Percentiles rank a stretch among this genome's conserved stretches.
Conservation (phyloP, 2,329 filamentous ascomycete genomes). For the Pezicula radicicola region DNA sequence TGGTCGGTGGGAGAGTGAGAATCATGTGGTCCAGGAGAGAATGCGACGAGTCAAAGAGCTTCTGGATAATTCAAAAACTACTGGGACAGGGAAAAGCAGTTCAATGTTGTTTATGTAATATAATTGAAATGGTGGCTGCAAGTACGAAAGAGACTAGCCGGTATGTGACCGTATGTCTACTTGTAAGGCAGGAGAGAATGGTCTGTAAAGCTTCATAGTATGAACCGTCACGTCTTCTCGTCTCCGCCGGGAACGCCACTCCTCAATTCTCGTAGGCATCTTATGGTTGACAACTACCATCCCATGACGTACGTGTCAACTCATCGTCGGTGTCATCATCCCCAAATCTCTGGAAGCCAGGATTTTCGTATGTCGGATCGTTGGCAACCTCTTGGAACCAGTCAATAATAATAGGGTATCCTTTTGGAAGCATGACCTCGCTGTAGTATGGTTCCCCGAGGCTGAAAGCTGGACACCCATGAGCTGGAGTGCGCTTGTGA, state of each 20-base stretch:
- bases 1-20: slow-evolving; percentile 32
- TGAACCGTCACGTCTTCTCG: too few relatives aligned
- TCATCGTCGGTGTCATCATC: slow-evolving; percentile 5
- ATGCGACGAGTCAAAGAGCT: slow-evolving; percentile 21
- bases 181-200: too few relatives aligned
- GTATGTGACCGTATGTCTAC: too few relatives aligned
- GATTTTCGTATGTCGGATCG: slow-evolving; percentile 37
- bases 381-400: slow-evolving; percentile 59
- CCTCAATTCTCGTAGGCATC: too few relatives aligned
- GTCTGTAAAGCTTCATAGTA: too few relatives aligned
- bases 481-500: slow-evolving; percentile 23
- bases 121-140: too few relatives aligned
- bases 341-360: slow-evolving; percentile 17
- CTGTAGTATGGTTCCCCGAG: slow-evolving; percentile 55
- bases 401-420: slow-evolving; percentile 49
- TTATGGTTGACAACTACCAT: too few relatives aligned
- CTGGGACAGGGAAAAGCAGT: too few relatives aligned
- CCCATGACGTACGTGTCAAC: too few relatives aligned
- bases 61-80: slow-evolving; percentile 3
- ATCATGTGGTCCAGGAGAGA: slow-evolving; percentile 27
- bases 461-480: slow-evolving; percentile 68
- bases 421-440: slow-evolving; percentile 60
- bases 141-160: too few relatives aligned
- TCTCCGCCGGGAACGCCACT: too few relatives aligned
- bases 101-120: too few relatives aligned